A percentile compares a stretch with the other conserved stretches of the same genome.
Evolutionary conservation across 1,284 basidiomycete genomes (phyloP).

Genomic region (Vanrija humicola): DNA sequence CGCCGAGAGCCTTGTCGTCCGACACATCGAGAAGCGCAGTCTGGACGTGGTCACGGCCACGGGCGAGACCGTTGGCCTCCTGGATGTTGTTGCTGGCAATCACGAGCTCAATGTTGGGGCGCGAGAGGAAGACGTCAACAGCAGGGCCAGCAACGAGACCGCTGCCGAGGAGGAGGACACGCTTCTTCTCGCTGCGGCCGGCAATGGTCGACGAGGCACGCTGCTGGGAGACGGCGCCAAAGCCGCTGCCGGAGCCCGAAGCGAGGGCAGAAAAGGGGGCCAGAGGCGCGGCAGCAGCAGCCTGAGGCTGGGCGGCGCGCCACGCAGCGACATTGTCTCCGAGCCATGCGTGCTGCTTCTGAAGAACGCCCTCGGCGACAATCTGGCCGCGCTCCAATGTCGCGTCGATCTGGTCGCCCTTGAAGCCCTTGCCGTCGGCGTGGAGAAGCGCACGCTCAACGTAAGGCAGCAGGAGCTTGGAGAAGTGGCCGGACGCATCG

Average conservation of each 20-base stretch:
- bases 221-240: conserved; percentile 2
- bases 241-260: background rate
- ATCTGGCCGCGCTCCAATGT: conserved; percentile 68
- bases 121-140: conserved; percentile 64
- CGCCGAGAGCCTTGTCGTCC: conserved; percentile 54
- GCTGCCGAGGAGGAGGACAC: conserved; percentile 75
- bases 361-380: conserved; percentile 59
- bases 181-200: conserved; percentile 55
- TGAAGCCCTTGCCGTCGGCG: conserved; percentile 19
- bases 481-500: conserved; percentile 76
- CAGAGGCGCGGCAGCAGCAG: background rate
- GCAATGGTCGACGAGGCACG: background rate
- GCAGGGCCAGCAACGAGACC: conserved; percentile 88
- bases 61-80: conserved; percentile 60
- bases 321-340: conserved; percentile 55
- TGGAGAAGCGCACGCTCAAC: conserved; percentile 53
- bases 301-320: conserved; percentile 10
- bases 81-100: conserved; percentile 68
- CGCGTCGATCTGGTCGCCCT: conserved; percentile 36
- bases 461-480: conserved; percentile 63
- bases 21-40: conserved; percentile 63
- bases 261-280: background rate
- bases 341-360: conserved; percentile 60
- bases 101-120: conserved; percentile 61
- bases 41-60: conserved; percentile 58